Percentiles rank a stretch among this genome's conserved stretches.
Evolutionary conservation across 768 basidiomycete genomes (phyloP).

Genomic region (Russula vinacea): DNA sequence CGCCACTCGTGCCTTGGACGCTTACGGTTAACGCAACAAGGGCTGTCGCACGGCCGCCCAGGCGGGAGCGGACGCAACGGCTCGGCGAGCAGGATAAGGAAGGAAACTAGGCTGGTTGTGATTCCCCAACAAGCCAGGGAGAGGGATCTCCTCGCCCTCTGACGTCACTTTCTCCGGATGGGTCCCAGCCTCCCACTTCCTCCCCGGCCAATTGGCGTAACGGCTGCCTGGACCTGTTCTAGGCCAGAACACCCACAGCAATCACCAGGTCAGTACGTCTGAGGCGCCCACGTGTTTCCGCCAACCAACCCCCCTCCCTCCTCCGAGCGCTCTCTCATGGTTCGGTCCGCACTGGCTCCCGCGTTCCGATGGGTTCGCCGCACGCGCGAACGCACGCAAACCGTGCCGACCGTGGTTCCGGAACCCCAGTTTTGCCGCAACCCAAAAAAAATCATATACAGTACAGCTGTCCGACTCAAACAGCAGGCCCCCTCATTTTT

Average conservation of each 20-base stretch:
- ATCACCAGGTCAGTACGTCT: slow-evolving; percentile 2
- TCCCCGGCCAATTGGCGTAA: slow-evolving; percentile 1
- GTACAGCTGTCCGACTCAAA: not conserved
- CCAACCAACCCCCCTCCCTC: not conserved
- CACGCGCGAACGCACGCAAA: not conserved
- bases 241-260: not conserved
- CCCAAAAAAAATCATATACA: not conserved
- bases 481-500: no score
- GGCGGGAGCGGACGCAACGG: no score
- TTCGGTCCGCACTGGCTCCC: slow-evolving; percentile 2
- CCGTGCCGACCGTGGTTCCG: not conserved
- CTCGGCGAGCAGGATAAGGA: not conserved
- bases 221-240: not conserved
- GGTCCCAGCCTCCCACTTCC: no score
- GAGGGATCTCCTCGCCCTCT: not conserved
- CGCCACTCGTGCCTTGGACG: slow-evolving; percentile 4
- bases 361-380: not conserved
- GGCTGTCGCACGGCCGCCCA: not conserved
- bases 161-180: slow-evolving; percentile 6
- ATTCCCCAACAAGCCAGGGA: not conserved
- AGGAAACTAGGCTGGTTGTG: not conserved
- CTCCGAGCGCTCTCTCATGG: not conserved
- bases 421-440: not conserved
- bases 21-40: not conserved
- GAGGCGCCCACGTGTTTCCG: slow-evolving; percentile 12